Percentiles rank a stretch among this genome's conserved stretches.
phyloP scores from a whole-genome alignment of 2,329 filamentous ascomycete genomes.

The Podosphaera xanthii region DNA sequence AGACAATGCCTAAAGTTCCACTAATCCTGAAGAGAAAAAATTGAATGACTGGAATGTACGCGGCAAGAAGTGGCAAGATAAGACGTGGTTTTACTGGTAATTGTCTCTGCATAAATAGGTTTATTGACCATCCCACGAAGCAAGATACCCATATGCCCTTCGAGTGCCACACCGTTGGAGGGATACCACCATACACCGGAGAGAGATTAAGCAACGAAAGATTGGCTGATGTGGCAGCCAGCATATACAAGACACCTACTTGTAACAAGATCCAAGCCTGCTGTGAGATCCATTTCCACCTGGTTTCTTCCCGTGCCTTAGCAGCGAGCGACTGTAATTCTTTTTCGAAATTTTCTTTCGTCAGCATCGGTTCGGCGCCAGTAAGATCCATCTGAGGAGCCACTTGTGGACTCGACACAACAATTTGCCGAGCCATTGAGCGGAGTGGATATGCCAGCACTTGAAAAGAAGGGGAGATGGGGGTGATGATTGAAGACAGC shows the following conservation, averaged over 20 bases:
- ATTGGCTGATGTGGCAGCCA: slow-evolving; percentile 42
- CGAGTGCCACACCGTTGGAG: slow-evolving; percentile 48
- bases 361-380: slow-evolving; percentile 9
- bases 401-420: background rate
- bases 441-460: background rate
- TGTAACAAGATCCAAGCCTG: slow-evolving; percentile 15
- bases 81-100: slow-evolving; percentile 26
- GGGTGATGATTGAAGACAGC: no score
- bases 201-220: slow-evolving; percentile 57
- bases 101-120: slow-evolving; percentile 28
- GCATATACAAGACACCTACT: slow-evolving; percentile 23
- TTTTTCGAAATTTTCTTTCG: slow-evolving; percentile 17
- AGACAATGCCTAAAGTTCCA: slow-evolving; percentile 37
- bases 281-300: slow-evolving; percentile 11
- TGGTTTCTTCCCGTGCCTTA: slow-evolving; percentile 16
- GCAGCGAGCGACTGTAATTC: slow-evolving; percentile 15
- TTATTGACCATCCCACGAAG: slow-evolving; percentile 50
- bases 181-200: slow-evolving; percentile 73
- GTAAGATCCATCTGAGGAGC: background rate
- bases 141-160: slow-evolving; percentile 41
- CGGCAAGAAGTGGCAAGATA: slow-evolving; percentile 49
- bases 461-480: background rate
- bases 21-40: slow-evolving; percentile 48
- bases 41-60: slow-evolving; percentile 53
- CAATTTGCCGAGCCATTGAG: background rate